phyloP scores from a whole-genome alignment of 1,284 basidiomycete species.

The Irpex sp. region DNA sequence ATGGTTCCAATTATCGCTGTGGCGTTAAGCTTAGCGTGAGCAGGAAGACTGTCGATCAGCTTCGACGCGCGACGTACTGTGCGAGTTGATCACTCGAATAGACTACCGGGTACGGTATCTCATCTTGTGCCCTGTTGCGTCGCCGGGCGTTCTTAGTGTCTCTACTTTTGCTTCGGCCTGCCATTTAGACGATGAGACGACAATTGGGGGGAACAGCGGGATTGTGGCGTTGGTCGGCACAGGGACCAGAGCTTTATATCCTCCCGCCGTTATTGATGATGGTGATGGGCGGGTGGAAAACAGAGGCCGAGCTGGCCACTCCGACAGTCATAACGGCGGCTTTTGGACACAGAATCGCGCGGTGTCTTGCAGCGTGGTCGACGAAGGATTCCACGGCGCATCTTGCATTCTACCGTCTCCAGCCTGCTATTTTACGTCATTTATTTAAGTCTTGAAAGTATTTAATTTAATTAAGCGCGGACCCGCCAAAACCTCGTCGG shows the following conservation, averaged over 20 bases:
- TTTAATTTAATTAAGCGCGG: neutral
- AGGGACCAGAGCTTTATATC: neutral
- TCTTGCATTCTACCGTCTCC: neutral
- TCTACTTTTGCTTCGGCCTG: neutral
- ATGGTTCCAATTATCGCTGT: constrained; percentile 64
- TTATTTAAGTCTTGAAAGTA: neutral
- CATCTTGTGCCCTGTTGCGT: constrained; percentile 39
- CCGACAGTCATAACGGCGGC: constrained; percentile 7
- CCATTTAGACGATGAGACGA: neutral
- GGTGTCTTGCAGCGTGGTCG: neutral
- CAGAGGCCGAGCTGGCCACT: neutral
- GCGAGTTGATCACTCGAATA: constrained; percentile 43
- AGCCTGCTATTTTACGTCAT: neutral
- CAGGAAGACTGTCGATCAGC: neutral
- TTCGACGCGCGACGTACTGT: constrained; percentile 40
- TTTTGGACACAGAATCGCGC: neutral
- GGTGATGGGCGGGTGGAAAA: neutral
- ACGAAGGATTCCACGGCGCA: neutral
- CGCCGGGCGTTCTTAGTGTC: constrained; percentile 32
- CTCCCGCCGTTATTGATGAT: neutral
- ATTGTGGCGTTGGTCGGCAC: neutral
- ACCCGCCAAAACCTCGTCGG: neutral
- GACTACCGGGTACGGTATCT: constrained; percentile 48
- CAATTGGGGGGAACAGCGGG: neutral
- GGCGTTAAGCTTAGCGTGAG: neutral